Base-by-base conservation (phyloP, 2,329 filamentous ascomycete species). In the Alternaria gaisen region DNA sequence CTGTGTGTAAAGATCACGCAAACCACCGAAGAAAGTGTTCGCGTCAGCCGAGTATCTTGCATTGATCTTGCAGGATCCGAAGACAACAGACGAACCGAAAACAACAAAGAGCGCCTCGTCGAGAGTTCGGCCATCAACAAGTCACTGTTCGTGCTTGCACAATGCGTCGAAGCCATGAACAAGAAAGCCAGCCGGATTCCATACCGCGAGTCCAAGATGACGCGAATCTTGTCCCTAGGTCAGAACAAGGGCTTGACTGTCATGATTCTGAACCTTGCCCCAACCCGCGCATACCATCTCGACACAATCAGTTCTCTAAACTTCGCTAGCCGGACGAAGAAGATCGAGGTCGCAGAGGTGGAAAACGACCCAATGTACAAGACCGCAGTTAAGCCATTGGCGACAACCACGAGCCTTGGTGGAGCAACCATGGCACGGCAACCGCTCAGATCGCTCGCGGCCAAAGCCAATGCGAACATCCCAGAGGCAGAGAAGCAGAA, bases 81-180 rank as follows among this genome's bases (percentile, higher is more conserved):
- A 80, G 94, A 98, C 79, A 98, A 98, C 77, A 87, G 94, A 50
- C 86, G 94, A 51, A 98, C 94, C 0, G 94, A 97, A 53, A 98
- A 98, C 78, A 93, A 90, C 71, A 95, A 94, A 77, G 93, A 97
- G 78, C 87, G 94, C 26, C 84, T 98, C 76, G 87, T 97, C n/a
- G 94, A 98, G 79, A 97, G 93, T 40, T 93, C 94, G 0, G 94
- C 92, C 73, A 98, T 98, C 83, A 98, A 98, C 85, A 98, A 97
- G 82, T 96, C 92, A 65, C 84, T 98, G 7, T 98, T 98, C 72
- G 94, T 97, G 18, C 82, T 98, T 50, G 94, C 93, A 43, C 93
- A 97, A 77, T 98, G 94, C 72, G 94, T 98, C 54, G 94, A 98
- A 76, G 94, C 94, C 57, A 98, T 98, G 75, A 91, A 91, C 72